These are phyloP conservation scores for Pilatotrama ljubarskyi DNA, from an alignment of 768 basidiomycete species.

Conservation along the genomic window DNA sequence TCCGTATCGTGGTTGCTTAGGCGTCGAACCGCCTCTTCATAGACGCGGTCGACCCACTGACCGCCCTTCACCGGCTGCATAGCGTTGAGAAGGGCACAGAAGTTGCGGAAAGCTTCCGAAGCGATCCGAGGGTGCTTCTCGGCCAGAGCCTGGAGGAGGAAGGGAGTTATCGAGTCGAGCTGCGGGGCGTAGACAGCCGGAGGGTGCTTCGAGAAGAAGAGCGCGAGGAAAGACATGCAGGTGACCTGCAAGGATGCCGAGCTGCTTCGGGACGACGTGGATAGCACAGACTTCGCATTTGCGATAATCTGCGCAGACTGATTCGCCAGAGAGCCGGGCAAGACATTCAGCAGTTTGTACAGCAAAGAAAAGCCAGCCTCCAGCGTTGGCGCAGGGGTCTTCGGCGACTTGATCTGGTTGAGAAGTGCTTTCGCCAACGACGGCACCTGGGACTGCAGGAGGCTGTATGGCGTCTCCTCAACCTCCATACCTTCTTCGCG, in stretches of 20 bases:
- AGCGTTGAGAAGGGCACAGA: conserved; percentile 78
- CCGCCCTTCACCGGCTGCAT: conserved; percentile 64
- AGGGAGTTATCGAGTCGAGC: conserved; percentile 69
- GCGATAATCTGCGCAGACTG: conserved; percentile 65
- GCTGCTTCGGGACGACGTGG: conserved; percentile 68
- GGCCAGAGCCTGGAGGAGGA: conserved; percentile 68
- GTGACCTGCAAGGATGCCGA: conserved; percentile 82
- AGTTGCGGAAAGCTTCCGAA: conserved; percentile 85
- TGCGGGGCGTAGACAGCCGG: conserved; percentile 57
- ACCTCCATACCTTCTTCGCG: conserved; percentile 76
- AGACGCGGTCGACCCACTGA: conserved; percentile 73
- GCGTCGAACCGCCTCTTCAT: conserved; percentile 69
- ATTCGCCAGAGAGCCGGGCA: conserved; percentile 78
- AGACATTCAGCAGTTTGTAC: conserved; percentile 70
- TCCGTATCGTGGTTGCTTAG: conserved; percentile 85
- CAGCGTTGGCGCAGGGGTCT: conserved; percentile 72
- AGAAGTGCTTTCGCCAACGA: conserved; percentile 77
- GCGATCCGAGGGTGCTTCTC: conserved; percentile 90
- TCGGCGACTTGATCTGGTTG: conserved; percentile 81
- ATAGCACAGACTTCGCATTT: conserved; percentile 64
- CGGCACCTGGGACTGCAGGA: conserved; percentile 77
- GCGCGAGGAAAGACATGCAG: conserved; percentile 80
- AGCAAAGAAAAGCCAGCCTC: conserved; percentile 87
- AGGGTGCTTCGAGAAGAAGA: conserved; percentile 77
- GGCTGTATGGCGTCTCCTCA: conserved; percentile 68